Evolutionary conservation across 768 basidiomycete species (phyloP).

Genomic region (Bullera alba): DNA sequence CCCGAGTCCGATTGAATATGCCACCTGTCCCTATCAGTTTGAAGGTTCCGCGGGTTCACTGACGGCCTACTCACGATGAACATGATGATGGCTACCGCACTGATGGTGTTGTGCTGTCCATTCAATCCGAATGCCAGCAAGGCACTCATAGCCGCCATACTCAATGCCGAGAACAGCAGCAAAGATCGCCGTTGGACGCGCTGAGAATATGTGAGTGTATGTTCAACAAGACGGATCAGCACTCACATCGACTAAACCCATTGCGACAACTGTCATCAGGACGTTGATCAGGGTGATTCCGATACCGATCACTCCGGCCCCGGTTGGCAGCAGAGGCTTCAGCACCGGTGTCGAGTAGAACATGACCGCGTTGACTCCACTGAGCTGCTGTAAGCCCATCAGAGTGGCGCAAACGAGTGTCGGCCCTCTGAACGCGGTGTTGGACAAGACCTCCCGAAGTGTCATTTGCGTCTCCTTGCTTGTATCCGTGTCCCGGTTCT

Average conservation of each 20-base stretch:
- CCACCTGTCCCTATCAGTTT: constrained; percentile 50
- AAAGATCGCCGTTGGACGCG: constrained; percentile 66
- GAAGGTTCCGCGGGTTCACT: not conserved
- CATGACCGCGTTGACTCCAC: constrained; percentile 44
- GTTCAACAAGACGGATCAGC: not conserved
- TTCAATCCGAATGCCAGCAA: constrained; percentile 67
- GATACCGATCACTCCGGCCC: constrained; percentile 74
- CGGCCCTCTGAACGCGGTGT: constrained; percentile 34
- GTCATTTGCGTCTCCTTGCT: constrained; percentile 17
- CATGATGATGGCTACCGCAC: constrained; percentile 64
- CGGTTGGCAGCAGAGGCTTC: constrained; percentile 61
- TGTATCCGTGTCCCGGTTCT: not conserved
- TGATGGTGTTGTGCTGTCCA: constrained; percentile 54
- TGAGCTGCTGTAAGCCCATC: constrained; percentile 35
- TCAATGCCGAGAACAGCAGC: constrained; percentile 59
- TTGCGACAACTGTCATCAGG: constrained; percentile 66
- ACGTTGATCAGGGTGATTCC: constrained; percentile 80
- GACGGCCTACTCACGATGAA: constrained; percentile 62
- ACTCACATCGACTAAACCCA: constrained; percentile 74
- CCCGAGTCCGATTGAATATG: constrained; percentile 83
- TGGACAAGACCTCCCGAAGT: constrained; percentile 38
- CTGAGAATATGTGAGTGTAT: constrained; percentile 46
- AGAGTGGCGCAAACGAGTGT: constrained; percentile 34
- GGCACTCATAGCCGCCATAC: constrained; percentile 61
- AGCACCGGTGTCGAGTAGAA: constrained; percentile 46